A percentile compares a stretch with the other conserved stretches of the same genome.
Evolutionary conservation across 164 flowering plant species (phyloP).

Genomic region (Sextonia rubra): DNA sequence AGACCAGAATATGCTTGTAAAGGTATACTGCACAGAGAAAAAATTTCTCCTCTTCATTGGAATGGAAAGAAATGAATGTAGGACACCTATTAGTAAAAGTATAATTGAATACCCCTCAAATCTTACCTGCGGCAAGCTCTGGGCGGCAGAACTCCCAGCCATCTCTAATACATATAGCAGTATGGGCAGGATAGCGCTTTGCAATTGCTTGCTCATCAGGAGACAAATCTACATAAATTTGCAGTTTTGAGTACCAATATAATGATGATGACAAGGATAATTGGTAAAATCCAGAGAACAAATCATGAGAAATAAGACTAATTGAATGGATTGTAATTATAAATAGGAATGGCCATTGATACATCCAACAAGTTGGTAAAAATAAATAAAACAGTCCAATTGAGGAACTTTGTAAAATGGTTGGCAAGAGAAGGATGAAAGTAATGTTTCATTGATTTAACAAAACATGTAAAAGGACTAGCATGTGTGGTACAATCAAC

Average conservation of each 20-base stretch:
- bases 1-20: not conserved
- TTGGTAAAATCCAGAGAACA: not conserved
- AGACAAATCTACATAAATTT: constrained; percentile 56
- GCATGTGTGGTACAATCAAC: no score
- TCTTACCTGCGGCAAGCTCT: constrained; percentile 72
- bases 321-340: not conserved
- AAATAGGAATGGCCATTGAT: not conserved
- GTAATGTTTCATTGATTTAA: no score
- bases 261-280: no score
- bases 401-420: not conserved
- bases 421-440: not conserved
- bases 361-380: not conserved
- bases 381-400: not conserved
- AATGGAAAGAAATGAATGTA: not conserved
- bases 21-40: not conserved
- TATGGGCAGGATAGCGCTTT: constrained; percentile 79
- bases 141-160: constrained; percentile 98
- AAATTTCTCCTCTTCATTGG: not conserved
- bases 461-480: no score
- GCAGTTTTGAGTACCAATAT: not conserved
- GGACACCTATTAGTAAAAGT: not conserved
- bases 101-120: not conserved
- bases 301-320: not conserved
- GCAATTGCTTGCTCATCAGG: constrained; percentile 67
- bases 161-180: constrained; percentile 82